A percentile compares a stretch with the other conserved stretches of the same genome.
Conservation (phyloP, 2,329 filamentous ascomycete species). For the Diaporthe ilicicola region DNA sequence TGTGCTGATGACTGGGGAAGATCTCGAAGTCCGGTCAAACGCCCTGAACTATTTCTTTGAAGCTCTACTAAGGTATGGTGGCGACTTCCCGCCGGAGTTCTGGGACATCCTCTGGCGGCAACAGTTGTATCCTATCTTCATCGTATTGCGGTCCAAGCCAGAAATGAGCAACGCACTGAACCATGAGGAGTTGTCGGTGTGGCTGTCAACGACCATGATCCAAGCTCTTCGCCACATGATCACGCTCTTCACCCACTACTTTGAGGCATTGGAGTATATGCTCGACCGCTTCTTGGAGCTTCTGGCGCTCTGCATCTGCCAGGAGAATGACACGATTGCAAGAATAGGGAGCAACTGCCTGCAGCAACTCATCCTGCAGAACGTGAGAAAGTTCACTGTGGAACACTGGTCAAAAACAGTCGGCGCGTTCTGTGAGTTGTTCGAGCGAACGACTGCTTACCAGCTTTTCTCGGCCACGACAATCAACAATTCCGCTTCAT, state of each 20-base stretch:
- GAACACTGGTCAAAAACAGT: slow-evolving; percentile 96
- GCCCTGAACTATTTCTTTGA: slow-evolving; percentile 98
- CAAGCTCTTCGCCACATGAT: slow-evolving; percentile 99
- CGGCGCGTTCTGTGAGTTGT: slow-evolving; percentile 93
- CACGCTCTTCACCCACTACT: slow-evolving; percentile 98
- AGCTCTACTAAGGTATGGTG: slow-evolving; percentile 86
- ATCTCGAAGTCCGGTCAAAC: slow-evolving; percentile 90
- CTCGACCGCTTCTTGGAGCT: slow-evolving; percentile 96
- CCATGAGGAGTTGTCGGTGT: slow-evolving; percentile 96
- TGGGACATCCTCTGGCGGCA: slow-evolving; percentile 99
- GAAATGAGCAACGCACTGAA: slow-evolving; percentile 96
- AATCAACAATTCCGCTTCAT: slow-evolving; percentile 59
- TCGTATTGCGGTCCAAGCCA: slow-evolving; percentile 94
- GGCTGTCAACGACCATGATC: slow-evolving; percentile 99
- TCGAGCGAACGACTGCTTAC: slow-evolving; percentile 92
- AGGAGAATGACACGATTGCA: slow-evolving; percentile 98
- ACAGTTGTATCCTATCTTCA: slow-evolving; percentile 96
- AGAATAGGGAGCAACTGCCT: slow-evolving; percentile 98
- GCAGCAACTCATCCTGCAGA: slow-evolving; percentile 95
- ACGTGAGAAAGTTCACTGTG: slow-evolving; percentile 88
- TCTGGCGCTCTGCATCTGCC: slow-evolving; percentile 93
- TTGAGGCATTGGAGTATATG: slow-evolving; percentile 96
- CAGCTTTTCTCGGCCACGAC: slow-evolving; percentile 90
- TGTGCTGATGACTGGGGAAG: slow-evolving; percentile 98
- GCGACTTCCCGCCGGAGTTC: slow-evolving; percentile 91